Conservation (phyloP, 2,329 filamentous ascomycete genomes). For the Chaetomiaceae sp. region DNA sequence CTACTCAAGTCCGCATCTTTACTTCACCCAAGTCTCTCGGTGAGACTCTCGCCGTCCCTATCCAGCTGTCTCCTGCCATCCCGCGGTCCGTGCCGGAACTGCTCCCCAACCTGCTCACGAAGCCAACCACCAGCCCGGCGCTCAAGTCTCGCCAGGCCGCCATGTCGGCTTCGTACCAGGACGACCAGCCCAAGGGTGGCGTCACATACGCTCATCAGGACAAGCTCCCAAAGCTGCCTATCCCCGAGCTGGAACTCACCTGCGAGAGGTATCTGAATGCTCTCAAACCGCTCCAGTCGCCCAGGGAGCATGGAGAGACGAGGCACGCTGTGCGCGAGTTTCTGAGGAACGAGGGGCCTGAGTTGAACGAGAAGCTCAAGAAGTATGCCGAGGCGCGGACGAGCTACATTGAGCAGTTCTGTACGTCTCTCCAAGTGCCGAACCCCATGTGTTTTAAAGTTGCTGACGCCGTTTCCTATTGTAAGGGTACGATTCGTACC, state of each 20-base stretch:
- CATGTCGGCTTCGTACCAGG: constrained; percentile 42
- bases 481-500: constrained; percentile 93
- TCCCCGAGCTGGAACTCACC: constrained; percentile 76
- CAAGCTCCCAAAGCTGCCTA: constrained; percentile 82
- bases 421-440: constrained; percentile 48
- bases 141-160: constrained; percentile 25
- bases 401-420: constrained; percentile 98
- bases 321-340: constrained; percentile 77
- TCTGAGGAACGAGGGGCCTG: constrained; percentile 69
- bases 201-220: constrained; percentile 89
- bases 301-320: constrained; percentile 78
- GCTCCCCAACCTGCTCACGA: constrained; percentile 31
- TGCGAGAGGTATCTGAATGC: constrained; percentile 74
- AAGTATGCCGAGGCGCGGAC: constrained; percentile 84
- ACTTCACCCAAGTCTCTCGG: constrained; percentile 64
- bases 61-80: constrained; percentile 31
- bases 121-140: constrained; percentile 28
- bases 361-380: constrained; percentile 82
- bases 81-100: constrained; percentile 35
- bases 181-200: constrained; percentile 55
- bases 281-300: constrained; percentile 72
- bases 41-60: constrained; percentile 54
- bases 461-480: constrained; percentile 20
- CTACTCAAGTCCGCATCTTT: constrained; percentile 63
- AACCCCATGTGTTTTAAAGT: background rate